Evolutionary conservation across 2,329 filamentous ascomycete species (phyloP).

Genomic region (Pleoardoris graminearum): DNA sequence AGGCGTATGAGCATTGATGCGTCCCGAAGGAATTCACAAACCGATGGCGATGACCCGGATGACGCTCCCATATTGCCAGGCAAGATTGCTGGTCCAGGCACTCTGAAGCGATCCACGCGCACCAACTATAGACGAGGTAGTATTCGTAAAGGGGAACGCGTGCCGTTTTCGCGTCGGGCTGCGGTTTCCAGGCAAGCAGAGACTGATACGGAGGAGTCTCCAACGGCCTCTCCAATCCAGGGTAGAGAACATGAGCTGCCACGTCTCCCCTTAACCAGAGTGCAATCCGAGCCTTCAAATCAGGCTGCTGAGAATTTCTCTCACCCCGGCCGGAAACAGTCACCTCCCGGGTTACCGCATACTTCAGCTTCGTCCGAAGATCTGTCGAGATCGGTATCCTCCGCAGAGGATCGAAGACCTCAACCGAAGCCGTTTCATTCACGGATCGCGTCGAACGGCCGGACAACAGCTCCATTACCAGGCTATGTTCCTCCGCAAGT

Average conservation of each 20-base stretch:
- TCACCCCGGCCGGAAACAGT: slow-evolving; percentile 51
- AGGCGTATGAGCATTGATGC: slow-evolving; percentile 66
- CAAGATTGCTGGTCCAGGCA: slow-evolving; percentile 71
- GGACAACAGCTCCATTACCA: slow-evolving; percentile 57
- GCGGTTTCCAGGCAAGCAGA: slow-evolving; percentile 65
- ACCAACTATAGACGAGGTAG: slow-evolving; percentile 92
- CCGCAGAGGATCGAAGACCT: slow-evolving; percentile 38
- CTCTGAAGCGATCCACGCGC: slow-evolving; percentile 83
- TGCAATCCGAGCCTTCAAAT: slow-evolving; percentile 70
- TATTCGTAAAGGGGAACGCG: slow-evolving; percentile 74
- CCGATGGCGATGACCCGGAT: slow-evolving; percentile 54
- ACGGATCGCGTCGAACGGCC: slow-evolving; percentile 59
- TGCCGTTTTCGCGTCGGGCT: slow-evolving; percentile 71
- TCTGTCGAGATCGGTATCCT: slow-evolving; percentile 19
- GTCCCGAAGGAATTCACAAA: slow-evolving; percentile 48
- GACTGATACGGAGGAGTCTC: slow-evolving; percentile 59
- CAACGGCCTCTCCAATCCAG: slow-evolving; percentile 55
- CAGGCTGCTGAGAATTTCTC: slow-evolving; percentile 60
- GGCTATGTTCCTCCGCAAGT: slow-evolving; percentile 50
- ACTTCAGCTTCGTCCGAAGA: slow-evolving; percentile 33
- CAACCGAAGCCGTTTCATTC: slow-evolving; percentile 58
- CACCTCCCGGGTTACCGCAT: slow-evolving; percentile 25
- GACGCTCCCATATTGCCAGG: slow-evolving; percentile 87
- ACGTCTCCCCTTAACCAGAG: slow-evolving; percentile 61
- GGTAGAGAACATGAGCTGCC: slow-evolving; percentile 27